Evolutionary conservation across 495 filamentous ascomycete species (phyloP), one percentile per base, ranked within the genome.

Genomic region (Penicillium dipodomyicola): DNA sequence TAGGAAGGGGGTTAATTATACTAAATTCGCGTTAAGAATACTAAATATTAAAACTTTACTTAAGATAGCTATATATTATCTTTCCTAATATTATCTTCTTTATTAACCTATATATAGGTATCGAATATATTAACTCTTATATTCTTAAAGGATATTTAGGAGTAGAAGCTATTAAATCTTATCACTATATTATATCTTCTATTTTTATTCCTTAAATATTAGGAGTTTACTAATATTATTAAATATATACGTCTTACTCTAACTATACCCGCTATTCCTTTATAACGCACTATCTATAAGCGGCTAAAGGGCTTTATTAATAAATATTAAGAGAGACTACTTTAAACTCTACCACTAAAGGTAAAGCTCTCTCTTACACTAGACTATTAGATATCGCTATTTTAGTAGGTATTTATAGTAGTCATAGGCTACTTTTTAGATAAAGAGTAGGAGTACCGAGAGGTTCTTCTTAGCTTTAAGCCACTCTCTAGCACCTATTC

Each of bases 141-240:
- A 0, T 45, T 45, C 14, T 45, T 45, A 45, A 27, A 43, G 20
- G 20, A 22, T 22, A 43, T 23, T 43, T 43, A 43, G 41, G 9
- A 43, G n/a, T 22, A 43, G 20, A 43, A 22, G 19, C 41, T 43
- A 22, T 23, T 43, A 43, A 22, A 43, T 43, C 41, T 43, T 23
- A 43, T 43, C 22, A 43, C 20, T 20, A 23, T 43, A 43, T 43
- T 22, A 43, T 43, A 43, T 43, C 41, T 43, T 43, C 15, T 39
- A 39, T 39, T 43, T 43, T 43, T 43, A 23, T 43, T 43, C 17
- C 39, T 42, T 20, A 20, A 42, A 42, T 42, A 42, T 20, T 42
- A 42, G 39, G 39, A 42, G 15, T 43, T 43, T 43, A 22, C 6
- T 4, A 14, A 43, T 43, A 43, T 22, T 12, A 43, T 22, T 23